A percentile compares a stretch with the other conserved stretches of the same genome.
These are phyloP conservation scores for Sporopachydermia quercuum DNA, from an alignment of 805 yeast genomes.

Conservation along the genomic window DNA sequence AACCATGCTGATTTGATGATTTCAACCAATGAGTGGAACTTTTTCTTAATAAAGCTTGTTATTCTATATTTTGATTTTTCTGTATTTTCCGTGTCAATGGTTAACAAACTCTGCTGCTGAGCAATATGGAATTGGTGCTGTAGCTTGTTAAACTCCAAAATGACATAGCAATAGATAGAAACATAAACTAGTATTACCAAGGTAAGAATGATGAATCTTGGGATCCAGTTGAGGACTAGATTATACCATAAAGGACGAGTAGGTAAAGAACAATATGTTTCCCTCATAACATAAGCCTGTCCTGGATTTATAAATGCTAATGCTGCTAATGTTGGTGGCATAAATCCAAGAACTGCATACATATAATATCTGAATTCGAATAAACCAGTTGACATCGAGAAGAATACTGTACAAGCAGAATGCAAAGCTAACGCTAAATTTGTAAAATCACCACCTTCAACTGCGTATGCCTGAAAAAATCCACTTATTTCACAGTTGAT, in stretches of 20 bases:
- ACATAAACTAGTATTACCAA: neutral
- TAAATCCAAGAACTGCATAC: neutral
- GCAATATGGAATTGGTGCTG: neutral
- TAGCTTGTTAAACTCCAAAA: neutral
- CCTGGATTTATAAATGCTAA: neutral
- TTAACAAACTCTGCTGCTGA: too few species aligned
- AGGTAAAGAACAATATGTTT: neutral
- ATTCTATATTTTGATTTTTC: too few species aligned
- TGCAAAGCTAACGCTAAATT: slow-evolving; percentile 1
- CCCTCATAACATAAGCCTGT: neutral
- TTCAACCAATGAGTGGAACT: too few species aligned
- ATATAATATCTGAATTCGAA: neutral
- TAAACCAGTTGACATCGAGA: neutral
- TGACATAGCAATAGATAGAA: neutral
- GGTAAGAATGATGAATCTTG: neutral
- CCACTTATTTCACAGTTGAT: neutral
- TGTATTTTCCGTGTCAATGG: too few species aligned
- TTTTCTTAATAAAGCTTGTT: too few species aligned
- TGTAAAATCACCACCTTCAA: slow-evolving; percentile 1
- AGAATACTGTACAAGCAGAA: neutral
- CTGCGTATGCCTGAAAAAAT: neutral
- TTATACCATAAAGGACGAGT: neutral
- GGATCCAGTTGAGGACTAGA: slow-evolving; percentile 1
- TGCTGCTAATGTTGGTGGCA: neutral
- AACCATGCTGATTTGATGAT: too few species aligned